Percentiles rank a stretch among this genome's conserved stretches.
These are phyloP conservation scores for Nyctanthes arbortristis DNA, from an alignment of 257 asterid species.

Conservation along the genomic window DNA sequence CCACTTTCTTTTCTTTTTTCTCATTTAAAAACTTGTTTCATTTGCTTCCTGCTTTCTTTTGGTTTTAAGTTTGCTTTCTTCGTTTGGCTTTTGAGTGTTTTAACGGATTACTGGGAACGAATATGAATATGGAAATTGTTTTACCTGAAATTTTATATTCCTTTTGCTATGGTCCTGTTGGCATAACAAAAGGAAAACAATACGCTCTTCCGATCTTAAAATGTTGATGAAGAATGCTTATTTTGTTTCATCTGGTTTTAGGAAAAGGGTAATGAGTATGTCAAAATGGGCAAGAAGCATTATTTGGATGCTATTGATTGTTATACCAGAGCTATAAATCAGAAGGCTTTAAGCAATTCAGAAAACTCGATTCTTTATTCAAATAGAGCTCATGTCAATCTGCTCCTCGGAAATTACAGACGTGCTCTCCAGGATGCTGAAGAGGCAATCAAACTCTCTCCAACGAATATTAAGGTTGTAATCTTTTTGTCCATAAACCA, in stretches of 20 bases:
- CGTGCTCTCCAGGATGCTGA: conserved; percentile 88
- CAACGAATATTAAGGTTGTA: conserved; percentile 73
- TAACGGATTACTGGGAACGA: not conserved
- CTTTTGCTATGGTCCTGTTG: not conserved
- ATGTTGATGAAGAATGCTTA: not conserved
- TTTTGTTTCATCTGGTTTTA: conserved; percentile 30
- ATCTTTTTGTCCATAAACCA: not conserved
- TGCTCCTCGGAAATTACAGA: conserved; percentile 75
- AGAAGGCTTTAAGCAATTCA: conserved; percentile 70
- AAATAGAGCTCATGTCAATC: conserved; percentile 89
- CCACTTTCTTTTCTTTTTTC: not conserved
- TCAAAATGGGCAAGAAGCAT: conserved; percentile 78
- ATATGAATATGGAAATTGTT: not conserved
- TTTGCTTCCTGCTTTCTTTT: not conserved
- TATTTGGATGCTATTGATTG: conserved; percentile 86
- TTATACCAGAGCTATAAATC: conserved; percentile 89
- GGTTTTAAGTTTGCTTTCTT: not conserved
- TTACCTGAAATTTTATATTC: not conserved
- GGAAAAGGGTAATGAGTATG: conserved; percentile 87
- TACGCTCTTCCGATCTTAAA: not conserved
- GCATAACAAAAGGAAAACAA: not conserved
- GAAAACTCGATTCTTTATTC: conserved; percentile 71
- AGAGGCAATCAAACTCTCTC: conserved; percentile 65
- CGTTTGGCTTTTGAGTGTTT: not conserved
- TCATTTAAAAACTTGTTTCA: not conserved